Evolutionary conservation across 331 rosid genomes (phyloP).

Genomic region (Cydonia oblonga): DNA sequence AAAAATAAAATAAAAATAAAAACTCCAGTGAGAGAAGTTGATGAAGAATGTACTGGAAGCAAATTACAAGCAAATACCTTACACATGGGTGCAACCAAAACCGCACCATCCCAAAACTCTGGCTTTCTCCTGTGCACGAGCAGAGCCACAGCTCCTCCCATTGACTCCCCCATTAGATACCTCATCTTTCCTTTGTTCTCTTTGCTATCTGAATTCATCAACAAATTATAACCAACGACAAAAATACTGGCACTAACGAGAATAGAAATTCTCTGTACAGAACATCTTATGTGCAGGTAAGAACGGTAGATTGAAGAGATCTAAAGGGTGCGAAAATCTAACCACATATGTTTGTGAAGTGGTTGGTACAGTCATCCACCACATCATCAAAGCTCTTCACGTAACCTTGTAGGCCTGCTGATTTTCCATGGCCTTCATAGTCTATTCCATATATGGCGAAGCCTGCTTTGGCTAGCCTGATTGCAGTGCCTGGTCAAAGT

Average conservation of each 20-base stretch:
- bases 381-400: conserved; percentile 41
- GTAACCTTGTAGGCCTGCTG: conserved; percentile 52
- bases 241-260: neutral
- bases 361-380: conserved; percentile 38
- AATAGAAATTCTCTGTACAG: no score
- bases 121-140: conserved; percentile 55
- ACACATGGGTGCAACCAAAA: conserved; percentile 95
- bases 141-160: conserved; percentile 92
- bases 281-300: no score
- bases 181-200: conserved; percentile 58
- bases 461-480: conserved; percentile 52
- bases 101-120: conserved; percentile 73
- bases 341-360: conserved; percentile 58
- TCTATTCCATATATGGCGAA: conserved; percentile 70
- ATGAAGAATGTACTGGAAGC: neutral
- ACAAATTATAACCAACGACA: neutral
- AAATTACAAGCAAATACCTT: conserved; percentile 36
- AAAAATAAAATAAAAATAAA: no score
- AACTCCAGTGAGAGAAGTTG: neutral
- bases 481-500: conserved; percentile 47
- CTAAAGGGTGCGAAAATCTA: neutral
- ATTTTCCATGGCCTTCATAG: conserved; percentile 96
- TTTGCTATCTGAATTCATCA: conserved; percentile 27
- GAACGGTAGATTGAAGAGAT: neutral
- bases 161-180: conserved; percentile 74